Conservation (phyloP, 1,139 yeast species). For the Kluyveromyces sp. region DNA sequence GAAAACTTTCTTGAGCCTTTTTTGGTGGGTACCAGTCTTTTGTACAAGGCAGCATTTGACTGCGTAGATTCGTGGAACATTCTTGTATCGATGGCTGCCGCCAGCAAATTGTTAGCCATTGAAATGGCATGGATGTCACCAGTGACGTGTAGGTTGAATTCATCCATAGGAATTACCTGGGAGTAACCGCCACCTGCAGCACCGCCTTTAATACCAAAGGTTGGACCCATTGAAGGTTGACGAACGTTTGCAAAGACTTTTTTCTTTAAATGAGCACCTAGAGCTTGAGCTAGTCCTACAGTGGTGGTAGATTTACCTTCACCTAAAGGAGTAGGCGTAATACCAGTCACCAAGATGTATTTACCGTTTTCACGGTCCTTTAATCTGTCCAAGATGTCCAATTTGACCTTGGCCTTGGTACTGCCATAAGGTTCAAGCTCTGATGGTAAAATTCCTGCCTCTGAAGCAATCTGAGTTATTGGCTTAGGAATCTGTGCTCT, state of each 20-base stretch:
- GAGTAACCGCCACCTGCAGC: conserved; percentile 99
- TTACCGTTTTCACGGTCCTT: conserved; percentile 69
- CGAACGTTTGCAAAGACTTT: conserved; percentile 92
- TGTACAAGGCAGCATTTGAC: conserved; percentile 78
- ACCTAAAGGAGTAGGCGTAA: conserved; percentile 97
- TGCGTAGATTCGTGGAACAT: conserved; percentile 97
- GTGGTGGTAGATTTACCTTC: conserved; percentile 98
- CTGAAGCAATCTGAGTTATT: conserved; percentile 73
- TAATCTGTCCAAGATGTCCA: conserved; percentile 68
- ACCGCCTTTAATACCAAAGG: conserved; percentile 98
- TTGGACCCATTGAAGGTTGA: conserved; percentile 99
- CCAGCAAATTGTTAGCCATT: conserved; percentile 89
- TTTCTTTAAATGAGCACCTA: conserved; percentile 85
- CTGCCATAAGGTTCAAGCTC: conserved; percentile 92
- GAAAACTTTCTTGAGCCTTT: conserved; percentile 79
- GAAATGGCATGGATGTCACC: conserved; percentile 98
- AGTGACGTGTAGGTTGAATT: conserved; percentile 94
- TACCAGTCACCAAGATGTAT: conserved; percentile 91
- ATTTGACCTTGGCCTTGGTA: conserved; percentile 84
- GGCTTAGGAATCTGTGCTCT: conserved; percentile 84
- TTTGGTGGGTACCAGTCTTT: conserved; percentile 80
- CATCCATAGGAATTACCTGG: conserved; percentile 99
- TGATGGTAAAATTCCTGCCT: conserved; percentile 71
- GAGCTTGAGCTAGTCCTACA: conserved; percentile 91
- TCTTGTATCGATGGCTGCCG: conserved; percentile 97